These are phyloP conservation scores for Rhizophlyctis rosea DNA, from an alignment of 192 early-diverging fungal species.

Conservation along the genomic window DNA sequence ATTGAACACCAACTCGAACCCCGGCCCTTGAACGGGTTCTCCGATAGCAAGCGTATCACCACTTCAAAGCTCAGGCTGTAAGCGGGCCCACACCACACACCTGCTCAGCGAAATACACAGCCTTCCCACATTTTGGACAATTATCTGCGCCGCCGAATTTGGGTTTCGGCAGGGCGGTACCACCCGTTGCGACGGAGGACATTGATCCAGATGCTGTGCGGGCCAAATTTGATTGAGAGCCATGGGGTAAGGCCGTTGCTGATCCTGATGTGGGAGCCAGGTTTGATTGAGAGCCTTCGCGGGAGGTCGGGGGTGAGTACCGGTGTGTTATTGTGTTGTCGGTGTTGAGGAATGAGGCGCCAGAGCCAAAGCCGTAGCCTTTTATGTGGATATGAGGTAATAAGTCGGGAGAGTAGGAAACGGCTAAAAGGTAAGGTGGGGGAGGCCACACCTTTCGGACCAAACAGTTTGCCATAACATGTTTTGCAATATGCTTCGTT, in stretches of 20 bases:
- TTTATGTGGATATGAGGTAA: constrained; percentile 2
- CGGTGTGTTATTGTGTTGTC: constrained; percentile 33
- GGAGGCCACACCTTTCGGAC: constrained; percentile 36
- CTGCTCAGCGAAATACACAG: constrained; percentile 51
- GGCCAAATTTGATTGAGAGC: background rate
- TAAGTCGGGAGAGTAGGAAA: background rate
- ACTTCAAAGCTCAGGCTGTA: too few relatives aligned
- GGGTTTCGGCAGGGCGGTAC: constrained; percentile 14
- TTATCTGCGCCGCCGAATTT: constrained; percentile 30
- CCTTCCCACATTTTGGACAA: constrained; percentile 42
- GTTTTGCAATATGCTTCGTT: constrained; percentile 48
- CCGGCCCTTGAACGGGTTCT: background rate
- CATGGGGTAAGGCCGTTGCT: background rate
- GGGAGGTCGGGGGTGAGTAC: constrained; percentile 16
- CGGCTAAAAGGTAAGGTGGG: background rate
- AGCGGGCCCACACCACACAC: constrained; percentile 4
- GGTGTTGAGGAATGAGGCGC: constrained; percentile 26
- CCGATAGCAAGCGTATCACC: too few relatives aligned
- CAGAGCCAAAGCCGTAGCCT: constrained; percentile 41
- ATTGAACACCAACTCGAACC: too few relatives aligned
- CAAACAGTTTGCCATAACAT: constrained; percentile 51
- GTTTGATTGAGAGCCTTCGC: constrained; percentile 10
- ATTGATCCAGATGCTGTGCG: background rate
- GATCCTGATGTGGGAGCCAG: background rate
- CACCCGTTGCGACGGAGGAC: constrained; percentile 9